Conservation (phyloP, 495 filamentous ascomycete species). For the Monascus purpureus region DNA sequence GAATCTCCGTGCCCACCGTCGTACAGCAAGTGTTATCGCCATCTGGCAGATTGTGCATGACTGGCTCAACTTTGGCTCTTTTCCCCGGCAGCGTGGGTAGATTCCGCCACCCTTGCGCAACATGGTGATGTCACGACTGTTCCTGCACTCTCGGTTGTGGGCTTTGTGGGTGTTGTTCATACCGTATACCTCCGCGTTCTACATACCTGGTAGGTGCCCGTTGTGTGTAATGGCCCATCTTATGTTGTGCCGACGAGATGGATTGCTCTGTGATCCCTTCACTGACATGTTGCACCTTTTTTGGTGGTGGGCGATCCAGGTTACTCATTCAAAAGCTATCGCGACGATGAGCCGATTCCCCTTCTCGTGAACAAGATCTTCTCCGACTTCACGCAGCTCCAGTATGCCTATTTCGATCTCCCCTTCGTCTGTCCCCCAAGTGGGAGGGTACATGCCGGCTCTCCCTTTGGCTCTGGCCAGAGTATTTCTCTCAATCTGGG, state of each 20-base stretch:
- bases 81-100: constrained; percentile 8
- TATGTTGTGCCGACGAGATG: too few relatives aligned
- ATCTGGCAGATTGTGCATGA: constrained; percentile 7
- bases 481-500: constrained; percentile 83
- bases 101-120: constrained; percentile 18
- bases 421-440: constrained; percentile 83
- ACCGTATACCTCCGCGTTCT: constrained; percentile 47
- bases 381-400: constrained; percentile 80
- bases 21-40: too few relatives aligned
- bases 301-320: constrained; percentile 32
- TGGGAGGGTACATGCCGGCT: constrained; percentile 51
- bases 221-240: too few relatives aligned
- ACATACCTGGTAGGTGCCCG: constrained; percentile 58
- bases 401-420: constrained; percentile 88
- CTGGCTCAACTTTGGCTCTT: constrained; percentile 6
- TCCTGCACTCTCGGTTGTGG: constrained; percentile 12
- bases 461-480: constrained; percentile 63
- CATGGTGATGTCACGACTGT: constrained; percentile 15
- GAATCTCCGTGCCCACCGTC: not conserved
- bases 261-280: too few relatives aligned
- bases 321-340: constrained; percentile 69
- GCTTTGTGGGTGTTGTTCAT: constrained; percentile 25
- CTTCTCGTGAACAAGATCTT: constrained; percentile 93
- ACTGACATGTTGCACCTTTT: too few relatives aligned
- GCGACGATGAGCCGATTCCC: constrained; percentile 65